Percentiles rank a stretch among this genome's conserved stretches.
phyloP scores from a whole-genome alignment of 202 grass and related monocot genomes.

The Hordeum pubiflorum region DNA sequence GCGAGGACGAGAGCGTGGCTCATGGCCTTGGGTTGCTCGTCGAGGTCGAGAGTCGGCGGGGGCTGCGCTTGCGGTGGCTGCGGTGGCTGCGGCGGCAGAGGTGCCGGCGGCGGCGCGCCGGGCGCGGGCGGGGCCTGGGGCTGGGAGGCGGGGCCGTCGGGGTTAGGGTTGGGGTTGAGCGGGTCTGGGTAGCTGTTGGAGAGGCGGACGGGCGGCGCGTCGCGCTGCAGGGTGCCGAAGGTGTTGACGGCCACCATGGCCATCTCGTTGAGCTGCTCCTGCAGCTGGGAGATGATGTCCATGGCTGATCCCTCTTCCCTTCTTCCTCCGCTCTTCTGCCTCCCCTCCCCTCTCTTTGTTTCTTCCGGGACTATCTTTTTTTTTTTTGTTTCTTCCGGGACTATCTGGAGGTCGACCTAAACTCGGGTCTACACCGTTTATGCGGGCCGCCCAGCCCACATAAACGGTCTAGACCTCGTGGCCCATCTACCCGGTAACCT shows the following conservation, averaged over 20 bases:
- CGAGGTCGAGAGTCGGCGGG: slow-evolving; percentile 33
- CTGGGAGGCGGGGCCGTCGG: slow-evolving; percentile 27
- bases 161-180: slow-evolving; percentile 44
- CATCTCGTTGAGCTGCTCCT: slow-evolving; percentile 81
- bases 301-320: slow-evolving; percentile 15
- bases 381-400: too few species aligned
- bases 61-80: slow-evolving; percentile 24
- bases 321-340: neutral
- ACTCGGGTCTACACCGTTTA: too few species aligned
- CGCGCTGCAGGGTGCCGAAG: slow-evolving; percentile 84
- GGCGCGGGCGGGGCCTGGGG: neutral
- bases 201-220: slow-evolving; percentile 76
- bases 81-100: neutral
- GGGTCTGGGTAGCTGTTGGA: slow-evolving; percentile 85
- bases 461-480: too few species aligned
- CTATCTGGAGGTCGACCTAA: too few species aligned
- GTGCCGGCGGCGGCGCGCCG: neutral
- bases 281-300: slow-evolving; percentile 96
- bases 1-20: slow-evolving; percentile 73
- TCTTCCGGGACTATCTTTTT: too few species aligned
- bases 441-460: too few species aligned
- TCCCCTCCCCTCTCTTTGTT: too few species aligned
- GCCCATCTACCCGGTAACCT: too few species aligned
- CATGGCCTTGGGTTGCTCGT: slow-evolving; percentile 80
- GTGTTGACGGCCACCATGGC: slow-evolving; percentile 82